Base-by-base conservation (phyloP, 768 basidiomycete genomes). In the Suillus decipiens region DNA sequence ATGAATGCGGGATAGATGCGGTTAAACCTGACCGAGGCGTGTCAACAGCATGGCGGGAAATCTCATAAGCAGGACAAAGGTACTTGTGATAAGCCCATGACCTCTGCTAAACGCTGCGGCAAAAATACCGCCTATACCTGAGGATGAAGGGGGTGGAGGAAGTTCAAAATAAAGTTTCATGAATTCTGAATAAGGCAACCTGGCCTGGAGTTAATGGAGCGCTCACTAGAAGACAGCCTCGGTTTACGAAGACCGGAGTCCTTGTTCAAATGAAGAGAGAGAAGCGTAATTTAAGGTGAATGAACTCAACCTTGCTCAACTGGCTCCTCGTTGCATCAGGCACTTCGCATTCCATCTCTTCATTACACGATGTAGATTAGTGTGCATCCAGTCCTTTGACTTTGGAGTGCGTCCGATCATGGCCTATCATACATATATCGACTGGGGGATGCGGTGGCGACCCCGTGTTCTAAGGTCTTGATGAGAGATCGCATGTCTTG, bases 1-100 rank as follows among this genome's bases (percentile, higher is more conserved):
- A 80, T 78, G 82, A 79, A 80, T 82, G 86, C 85, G 82, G 86
- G 83, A 80, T 83, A 80, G 84, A 83, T 81, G 82, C 68, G 74
- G 75, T 71, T 61, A 70, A 62, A 66, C 68, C 68, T 70, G 77
- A 70, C 66, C 67, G 72, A 78, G 79, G 83, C 88, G 86, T 86
- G 89, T 79, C 80, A 78, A 78, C 83, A 79, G 84, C 87, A 80
- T 86, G 85, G 84, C 80, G 73, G 76, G 73, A 73, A 70, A 76
- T 82, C 77, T 79, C 83, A 79, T 79, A 82, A 80, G 78, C 78
- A 84, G 83, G 73, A 81, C 79, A 83, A 82, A 80, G 80, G 81
- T 75, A 73, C 75, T 78, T 74, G 76, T 78, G 82, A 84, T 84
- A 82, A 82, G 83, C 63, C 66, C 61, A 61, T 68, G 68, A 65